These are phyloP conservation scores for Fusarium armeniacum DNA, from an alignment of 2,329 filamentous ascomycete species.

Conservation along the genomic window DNA sequence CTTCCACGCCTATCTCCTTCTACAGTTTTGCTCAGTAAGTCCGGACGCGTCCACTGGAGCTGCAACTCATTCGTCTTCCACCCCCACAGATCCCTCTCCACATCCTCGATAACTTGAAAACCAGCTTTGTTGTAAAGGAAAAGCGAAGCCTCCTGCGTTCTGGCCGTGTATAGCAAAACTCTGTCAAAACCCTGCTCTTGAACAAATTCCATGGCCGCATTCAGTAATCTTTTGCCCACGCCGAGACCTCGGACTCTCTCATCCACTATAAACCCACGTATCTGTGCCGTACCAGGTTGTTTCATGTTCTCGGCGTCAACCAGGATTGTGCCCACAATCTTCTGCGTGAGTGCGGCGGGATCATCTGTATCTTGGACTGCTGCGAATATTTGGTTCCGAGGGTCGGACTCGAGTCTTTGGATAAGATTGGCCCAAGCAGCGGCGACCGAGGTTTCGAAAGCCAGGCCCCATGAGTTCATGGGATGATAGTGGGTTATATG, in stretches of 20 bases:
- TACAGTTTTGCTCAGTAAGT: accelerated
- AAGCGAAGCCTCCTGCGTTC: constrained; percentile 6
- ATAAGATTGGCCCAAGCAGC: constrained; percentile 36
- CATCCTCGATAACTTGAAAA: constrained; percentile 11
- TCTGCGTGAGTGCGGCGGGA: constrained; percentile 6
- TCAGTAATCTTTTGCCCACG: constrained; percentile 18
- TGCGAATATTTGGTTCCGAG: constrained; percentile 32
- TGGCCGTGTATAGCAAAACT: constrained; percentile 20
- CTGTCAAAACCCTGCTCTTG: constrained; percentile 16
- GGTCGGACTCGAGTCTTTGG: constrained; percentile 23
- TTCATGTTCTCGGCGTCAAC: constrained; percentile 27
- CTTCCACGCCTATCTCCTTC: neutral
- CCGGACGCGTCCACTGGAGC: constrained; percentile 26
- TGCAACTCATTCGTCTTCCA: constrained; percentile 25
- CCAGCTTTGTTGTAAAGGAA: constrained; percentile 29
- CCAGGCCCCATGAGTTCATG: constrained; percentile 23
- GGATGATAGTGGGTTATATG: constrained; percentile 37
- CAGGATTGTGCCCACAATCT: constrained; percentile 26
- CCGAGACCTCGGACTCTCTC: constrained; percentile 31
- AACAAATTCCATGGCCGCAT: constrained; percentile 29
- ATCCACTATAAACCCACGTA: constrained; percentile 37
- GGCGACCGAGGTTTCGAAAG: constrained; percentile 31
- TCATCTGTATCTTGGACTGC: constrained; percentile 1
- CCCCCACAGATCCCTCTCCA: constrained; percentile 35
- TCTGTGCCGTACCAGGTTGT: constrained; percentile 16